A percentile compares a stretch with the other conserved stretches of the same genome.
phyloP scores from a whole-genome alignment of 306 rosid species.

The Castanea crenata region DNA sequence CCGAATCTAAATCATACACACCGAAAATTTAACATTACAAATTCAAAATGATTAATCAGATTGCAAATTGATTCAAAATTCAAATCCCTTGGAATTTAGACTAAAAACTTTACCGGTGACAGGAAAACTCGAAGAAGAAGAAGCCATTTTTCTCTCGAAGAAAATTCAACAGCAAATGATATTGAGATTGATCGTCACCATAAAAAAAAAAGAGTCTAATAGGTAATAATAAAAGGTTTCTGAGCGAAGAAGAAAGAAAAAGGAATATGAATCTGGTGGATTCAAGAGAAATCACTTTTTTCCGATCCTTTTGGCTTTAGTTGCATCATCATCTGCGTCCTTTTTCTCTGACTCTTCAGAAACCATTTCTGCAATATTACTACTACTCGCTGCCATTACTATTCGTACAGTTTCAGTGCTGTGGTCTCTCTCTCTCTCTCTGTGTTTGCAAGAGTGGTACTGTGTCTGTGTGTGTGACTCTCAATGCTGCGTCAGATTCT shows the following conservation, averaged over 20 bases:
- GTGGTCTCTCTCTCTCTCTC: neutral
- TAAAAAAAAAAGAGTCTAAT: neutral
- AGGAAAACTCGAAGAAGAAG: neutral
- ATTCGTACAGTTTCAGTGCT: neutral
- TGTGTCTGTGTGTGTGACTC: neutral
- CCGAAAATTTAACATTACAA: too few species aligned
- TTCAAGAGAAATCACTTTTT: neutral
- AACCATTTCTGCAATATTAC: neutral
- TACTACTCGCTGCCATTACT: neutral
- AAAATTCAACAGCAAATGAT: neutral
- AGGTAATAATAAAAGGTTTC: too few species aligned
- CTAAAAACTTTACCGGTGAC: neutral
- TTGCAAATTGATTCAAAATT: neutral
- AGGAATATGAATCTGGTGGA: neutral
- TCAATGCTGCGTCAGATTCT: neutral
- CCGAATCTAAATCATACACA: conserved; percentile 31
- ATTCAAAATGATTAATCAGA: too few species aligned
- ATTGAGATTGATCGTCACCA: neutral
- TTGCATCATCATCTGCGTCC: neutral
- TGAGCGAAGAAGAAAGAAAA: too few species aligned
- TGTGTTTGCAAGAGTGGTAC: neutral
- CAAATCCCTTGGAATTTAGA: neutral
- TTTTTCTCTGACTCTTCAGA: conserved; percentile 7
- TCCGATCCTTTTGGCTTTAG: neutral
- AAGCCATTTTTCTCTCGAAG: neutral